phyloP scores from a whole-genome alignment of 805 yeast species.

The Myxozyma mucilagina region DNA sequence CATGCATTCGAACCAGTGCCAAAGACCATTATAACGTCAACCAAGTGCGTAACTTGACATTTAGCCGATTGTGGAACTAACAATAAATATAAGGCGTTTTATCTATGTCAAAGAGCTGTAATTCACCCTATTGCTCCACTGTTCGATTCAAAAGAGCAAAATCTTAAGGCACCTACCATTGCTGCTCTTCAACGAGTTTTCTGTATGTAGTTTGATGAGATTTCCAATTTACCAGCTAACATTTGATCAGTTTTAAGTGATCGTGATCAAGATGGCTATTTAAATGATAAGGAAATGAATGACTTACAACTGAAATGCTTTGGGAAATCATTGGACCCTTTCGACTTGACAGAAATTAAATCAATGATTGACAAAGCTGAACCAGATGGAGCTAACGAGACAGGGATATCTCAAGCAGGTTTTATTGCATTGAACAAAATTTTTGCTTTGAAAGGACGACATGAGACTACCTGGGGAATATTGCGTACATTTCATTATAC shows the following conservation, averaged over 20 bases:
- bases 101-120: slow-evolving; percentile 89
- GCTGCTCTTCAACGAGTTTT: slow-evolving; percentile 80
- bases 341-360: slow-evolving; percentile 45
- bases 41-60: slow-evolving; percentile 44
- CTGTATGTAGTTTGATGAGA: slow-evolving; percentile 30
- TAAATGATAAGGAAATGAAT: slow-evolving; percentile 69
- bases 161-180: slow-evolving; percentile 71
- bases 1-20: slow-evolving; percentile 87
- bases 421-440: slow-evolving; percentile 74
- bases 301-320: slow-evolving; percentile 71
- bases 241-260: slow-evolving; percentile 59
- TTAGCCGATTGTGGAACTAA: not conserved
- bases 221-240: not conserved
- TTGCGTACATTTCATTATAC: slow-evolving; percentile 86
- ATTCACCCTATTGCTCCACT: slow-evolving; percentile 91
- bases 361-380: slow-evolving; percentile 40
- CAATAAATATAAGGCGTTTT: slow-evolving; percentile 54
- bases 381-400: slow-evolving; percentile 36
- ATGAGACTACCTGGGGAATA: slow-evolving; percentile 97
- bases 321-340: slow-evolving; percentile 51
- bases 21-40: slow-evolving; percentile 79
- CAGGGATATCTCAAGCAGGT: slow-evolving; percentile 50
- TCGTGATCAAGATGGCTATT: slow-evolving; percentile 82
- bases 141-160: slow-evolving; percentile 87
- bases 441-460: slow-evolving; percentile 88